Evolutionary conservation across 2,329 filamentous ascomycete species (phyloP).

Genomic region (Magnaporthiopsis rhizophila): DNA sequence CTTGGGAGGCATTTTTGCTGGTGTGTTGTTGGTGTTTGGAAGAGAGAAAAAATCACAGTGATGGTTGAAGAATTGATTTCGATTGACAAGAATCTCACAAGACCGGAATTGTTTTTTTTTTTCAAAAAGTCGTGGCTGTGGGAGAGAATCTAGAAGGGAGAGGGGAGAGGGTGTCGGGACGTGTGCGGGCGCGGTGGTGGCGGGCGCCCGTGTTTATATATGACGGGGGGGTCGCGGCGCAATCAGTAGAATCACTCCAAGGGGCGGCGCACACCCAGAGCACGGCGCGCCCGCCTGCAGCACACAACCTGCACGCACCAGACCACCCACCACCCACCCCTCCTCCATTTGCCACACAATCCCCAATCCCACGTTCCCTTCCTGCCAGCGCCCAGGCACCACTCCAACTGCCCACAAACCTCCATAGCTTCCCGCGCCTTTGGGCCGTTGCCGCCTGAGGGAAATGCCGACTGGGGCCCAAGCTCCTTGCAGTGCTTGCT

Average conservation of each 20-base stretch:
- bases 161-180: constrained; percentile 27
- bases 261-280: too few relatives aligned
- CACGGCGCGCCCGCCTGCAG: too few relatives aligned
- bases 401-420: too few relatives aligned
- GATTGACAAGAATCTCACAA: neutral
- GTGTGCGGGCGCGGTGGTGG: constrained; percentile 42
- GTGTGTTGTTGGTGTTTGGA: constrained; percentile 11
- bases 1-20: constrained; percentile 51
- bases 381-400: too few relatives aligned
- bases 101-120: neutral
- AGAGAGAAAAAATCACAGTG: neutral
- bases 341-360: too few relatives aligned
- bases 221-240: constrained; percentile 42
- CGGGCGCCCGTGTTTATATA: constrained; percentile 54
- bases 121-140: constrained; percentile 9
- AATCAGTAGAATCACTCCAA: constrained; percentile 40
- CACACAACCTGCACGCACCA: too few relatives aligned
- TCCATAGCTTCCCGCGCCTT: too few relatives aligned
- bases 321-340: too few relatives aligned
- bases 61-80: neutral
- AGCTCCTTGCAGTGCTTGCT: neutral
- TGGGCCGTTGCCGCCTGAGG: too few relatives aligned
- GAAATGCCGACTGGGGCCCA: constrained; percentile 5
- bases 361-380: too few relatives aligned
- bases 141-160: constrained; percentile 18